Percentiles rank a stretch among this genome's conserved stretches.
Evolutionary conservation across 2,329 filamentous ascomycete genomes (phyloP).

Genomic region (Colletotrichum lupini): DNA sequence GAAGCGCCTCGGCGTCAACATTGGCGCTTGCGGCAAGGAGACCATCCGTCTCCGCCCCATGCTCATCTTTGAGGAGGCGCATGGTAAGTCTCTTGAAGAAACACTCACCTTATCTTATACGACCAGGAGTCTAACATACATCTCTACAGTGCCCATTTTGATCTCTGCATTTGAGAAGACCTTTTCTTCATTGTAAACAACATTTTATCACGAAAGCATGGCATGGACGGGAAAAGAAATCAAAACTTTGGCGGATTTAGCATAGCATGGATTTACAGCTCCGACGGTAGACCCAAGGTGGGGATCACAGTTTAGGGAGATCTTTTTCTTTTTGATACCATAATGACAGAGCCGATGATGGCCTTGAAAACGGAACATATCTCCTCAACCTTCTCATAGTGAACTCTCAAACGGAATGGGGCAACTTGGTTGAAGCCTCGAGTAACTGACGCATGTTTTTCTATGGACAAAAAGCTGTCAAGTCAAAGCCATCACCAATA

Average conservation of each 20-base stretch:
- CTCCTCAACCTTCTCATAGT: too few species aligned
- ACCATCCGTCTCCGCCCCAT: slow-evolving; percentile 82
- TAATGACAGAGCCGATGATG: slow-evolving; percentile 2
- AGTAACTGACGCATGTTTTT: accelerated
- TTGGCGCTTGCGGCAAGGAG: slow-evolving; percentile 77
- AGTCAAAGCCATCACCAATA: too few species aligned
- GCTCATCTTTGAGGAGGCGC: slow-evolving; percentile 82
- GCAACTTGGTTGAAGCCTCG: accelerated
- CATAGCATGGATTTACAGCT: slow-evolving; percentile 23
- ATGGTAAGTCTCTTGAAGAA: slow-evolving; percentile 51
- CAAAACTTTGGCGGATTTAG: neutral
- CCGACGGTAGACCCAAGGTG: neutral
- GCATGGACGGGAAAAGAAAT: neutral
- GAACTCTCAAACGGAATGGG: too few species aligned
- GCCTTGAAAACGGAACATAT: neutral
- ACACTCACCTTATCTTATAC: neutral
- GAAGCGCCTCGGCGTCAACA: slow-evolving; percentile 79
- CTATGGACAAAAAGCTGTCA: too few species aligned
- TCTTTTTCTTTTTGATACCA: slow-evolving; percentile 25
- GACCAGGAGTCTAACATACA: neutral
- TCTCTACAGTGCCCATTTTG: slow-evolving; percentile 62
- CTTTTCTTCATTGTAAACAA: slow-evolving; percentile 54
- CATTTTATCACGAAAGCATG: neutral
- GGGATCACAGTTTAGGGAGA: neutral
- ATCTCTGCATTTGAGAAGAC: slow-evolving; percentile 83